Evolutionary conservation across 352 stramenopile species (phyloP), one percentile per base, ranked within the genome.

Genomic region (Pythium phragmitis): DNA sequence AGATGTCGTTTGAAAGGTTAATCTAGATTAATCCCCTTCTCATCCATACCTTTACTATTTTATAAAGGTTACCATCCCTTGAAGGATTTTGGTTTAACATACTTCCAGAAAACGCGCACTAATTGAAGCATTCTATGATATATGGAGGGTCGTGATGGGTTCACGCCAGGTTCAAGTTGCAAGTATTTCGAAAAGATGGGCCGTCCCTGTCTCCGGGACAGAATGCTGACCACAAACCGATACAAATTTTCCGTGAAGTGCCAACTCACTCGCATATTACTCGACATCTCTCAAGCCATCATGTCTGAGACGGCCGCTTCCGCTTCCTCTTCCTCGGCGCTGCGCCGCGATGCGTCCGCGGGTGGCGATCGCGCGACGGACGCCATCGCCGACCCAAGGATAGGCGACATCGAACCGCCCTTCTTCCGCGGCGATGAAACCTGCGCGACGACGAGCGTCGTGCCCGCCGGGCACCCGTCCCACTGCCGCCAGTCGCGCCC

Each of bases 401-500:
- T 30, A 30, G 26, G 26, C 26, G 26, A 30, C 21, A 37, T 36
- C 12, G 52, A 61, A n/a, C 43, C 52, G 33, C 53, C 60, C 9
- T 57, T 12, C 14, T 28, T 69, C 1, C 30, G 6, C 7, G 36
- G 16, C 30, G 55, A 63, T 30, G 62, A 69, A 39, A 69, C 62
- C 3, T 69, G 62, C 41, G 41, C 54, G 16, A 39, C n/a, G 37
- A 60, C 47, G 21, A 53, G 47, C 0, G 19, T 49, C 4, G 23
- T 55, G n/a, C 45, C 48, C 3, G 26, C 1, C 1, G 46, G 33
- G 13, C 59, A 59, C 26, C 62, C 54, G 23, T 50, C 45, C 19
- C 33, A 69, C 33, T 63, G 62, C 41, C 62, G 45, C 19, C 12
- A 4, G 45, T 37, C 39, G 46, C 62, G 54, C 21, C 55, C 54